Evolutionary conservation across 2,329 filamentous ascomycete species (phyloP).

Genomic region (Fusarium coicis): DNA sequence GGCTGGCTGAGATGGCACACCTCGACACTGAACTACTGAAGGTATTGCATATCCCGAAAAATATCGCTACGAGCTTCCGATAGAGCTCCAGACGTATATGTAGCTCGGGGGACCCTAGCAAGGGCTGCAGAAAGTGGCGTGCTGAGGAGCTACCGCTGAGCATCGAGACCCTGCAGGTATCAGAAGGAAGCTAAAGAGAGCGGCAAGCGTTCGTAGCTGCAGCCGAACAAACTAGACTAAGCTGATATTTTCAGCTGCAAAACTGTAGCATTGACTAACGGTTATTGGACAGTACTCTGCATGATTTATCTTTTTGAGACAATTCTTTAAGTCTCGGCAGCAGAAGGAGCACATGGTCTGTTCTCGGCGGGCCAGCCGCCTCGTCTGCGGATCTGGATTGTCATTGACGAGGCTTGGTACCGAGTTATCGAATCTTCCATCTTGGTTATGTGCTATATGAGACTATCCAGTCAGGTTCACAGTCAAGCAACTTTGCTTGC

Average conservation of each 20-base stretch:
- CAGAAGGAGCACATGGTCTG: not conserved
- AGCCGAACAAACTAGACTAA: not conserved
- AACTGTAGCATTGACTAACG: fast-evolving
- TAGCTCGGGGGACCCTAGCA: too few relatives aligned
- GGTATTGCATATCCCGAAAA: not conserved
- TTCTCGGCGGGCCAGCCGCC: not conserved
- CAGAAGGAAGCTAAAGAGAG: not conserved
- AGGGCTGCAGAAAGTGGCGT: not conserved
- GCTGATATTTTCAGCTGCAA: not conserved
- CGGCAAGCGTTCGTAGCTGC: not conserved
- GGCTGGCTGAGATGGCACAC: not conserved
- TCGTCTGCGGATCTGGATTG: not conserved
- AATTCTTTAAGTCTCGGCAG: too few relatives aligned
- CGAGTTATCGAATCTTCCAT: not conserved
- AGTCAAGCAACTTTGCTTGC: not conserved
- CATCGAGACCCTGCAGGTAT: not conserved
- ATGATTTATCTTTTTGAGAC: too few relatives aligned
- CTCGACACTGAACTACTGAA: not conserved
- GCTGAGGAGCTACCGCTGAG: not conserved
- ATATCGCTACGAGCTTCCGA: not conserved
- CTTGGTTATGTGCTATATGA: fast-evolving
- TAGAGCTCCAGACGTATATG: too few relatives aligned
- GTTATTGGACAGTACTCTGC: not conserved
- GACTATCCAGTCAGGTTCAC: not conserved
- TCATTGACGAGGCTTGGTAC: not conserved